Conservation (phyloP, 225 moss, liverwort and hornwort genomes). For the Thuidium tamariscinum region DNA sequence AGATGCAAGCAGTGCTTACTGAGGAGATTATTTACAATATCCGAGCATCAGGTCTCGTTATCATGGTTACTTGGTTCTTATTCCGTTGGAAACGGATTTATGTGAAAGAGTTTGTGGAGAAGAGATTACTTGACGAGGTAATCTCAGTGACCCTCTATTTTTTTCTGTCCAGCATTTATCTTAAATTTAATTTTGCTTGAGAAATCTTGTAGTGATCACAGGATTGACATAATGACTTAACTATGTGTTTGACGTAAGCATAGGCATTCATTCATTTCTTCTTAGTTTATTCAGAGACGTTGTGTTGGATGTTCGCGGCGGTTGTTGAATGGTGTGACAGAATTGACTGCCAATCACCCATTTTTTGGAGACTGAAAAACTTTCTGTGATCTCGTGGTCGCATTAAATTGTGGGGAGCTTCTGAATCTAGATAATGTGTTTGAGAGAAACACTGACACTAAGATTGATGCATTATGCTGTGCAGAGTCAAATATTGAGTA, state of each 20-base stretch:
- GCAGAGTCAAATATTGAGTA: conserved; percentile 49
- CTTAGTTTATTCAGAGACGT: not conserved
- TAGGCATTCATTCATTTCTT: not conserved
- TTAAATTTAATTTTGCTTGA: not conserved
- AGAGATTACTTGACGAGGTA: conserved; percentile 21
- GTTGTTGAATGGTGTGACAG: not conserved
- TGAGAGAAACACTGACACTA: not conserved
- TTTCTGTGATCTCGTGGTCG: not conserved
- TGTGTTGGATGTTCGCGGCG: not conserved
- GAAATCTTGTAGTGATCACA: not conserved
- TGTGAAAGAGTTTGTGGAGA: not conserved
- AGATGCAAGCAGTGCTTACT: conserved; percentile 23
- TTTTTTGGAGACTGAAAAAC: not conserved
- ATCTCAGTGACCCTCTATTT: not conserved
- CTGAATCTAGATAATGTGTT: not conserved
- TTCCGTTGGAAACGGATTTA: conserved; percentile 23
- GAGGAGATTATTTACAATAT: conserved; percentile 1
- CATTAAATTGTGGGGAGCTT: not conserved
- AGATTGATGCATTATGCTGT: not conserved
- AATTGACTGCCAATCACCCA: not conserved
- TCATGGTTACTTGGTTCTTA: conserved; percentile 16
- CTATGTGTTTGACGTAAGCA: not conserved
- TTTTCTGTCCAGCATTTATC: not conserved
- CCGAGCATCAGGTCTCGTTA: conserved; percentile 11
- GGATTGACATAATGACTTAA: not conserved